Conservation (phyloP, 208 protist genomes). For the Crithidia brevicula region DNA sequence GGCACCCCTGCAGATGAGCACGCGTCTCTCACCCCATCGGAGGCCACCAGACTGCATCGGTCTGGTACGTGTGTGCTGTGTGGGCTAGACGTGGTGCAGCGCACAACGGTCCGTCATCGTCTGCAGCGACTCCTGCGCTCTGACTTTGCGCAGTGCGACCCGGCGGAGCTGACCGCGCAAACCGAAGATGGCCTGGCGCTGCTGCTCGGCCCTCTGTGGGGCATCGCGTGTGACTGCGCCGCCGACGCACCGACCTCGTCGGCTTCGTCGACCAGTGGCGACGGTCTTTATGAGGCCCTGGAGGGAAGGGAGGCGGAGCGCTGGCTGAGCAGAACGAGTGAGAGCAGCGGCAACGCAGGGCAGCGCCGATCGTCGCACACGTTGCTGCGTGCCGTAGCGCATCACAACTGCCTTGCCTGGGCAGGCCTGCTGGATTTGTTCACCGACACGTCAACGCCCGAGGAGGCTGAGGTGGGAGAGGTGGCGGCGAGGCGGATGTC, state of each 20-base stretch:
- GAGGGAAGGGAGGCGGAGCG: not conserved
- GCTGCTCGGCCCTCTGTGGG: slow-evolving; percentile 73
- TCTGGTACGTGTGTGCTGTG: slow-evolving; percentile 64
- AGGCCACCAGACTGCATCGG: slow-evolving; percentile 9
- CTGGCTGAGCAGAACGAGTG: not conserved
- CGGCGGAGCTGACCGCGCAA: slow-evolving; percentile 41
- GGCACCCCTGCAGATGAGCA: too few relatives aligned
- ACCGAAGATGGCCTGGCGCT: slow-evolving; percentile 53
- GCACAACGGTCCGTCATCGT: slow-evolving; percentile 44
- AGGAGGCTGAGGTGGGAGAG: not conserved
- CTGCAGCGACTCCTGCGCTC: slow-evolving; percentile 54
- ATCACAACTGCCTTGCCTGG: slow-evolving; percentile 87
- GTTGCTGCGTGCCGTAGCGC: slow-evolving; percentile 29
- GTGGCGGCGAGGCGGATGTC: not conserved
- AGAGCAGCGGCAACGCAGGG: too few relatives aligned
- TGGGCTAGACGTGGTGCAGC: slow-evolving; percentile 59
- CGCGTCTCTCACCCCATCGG: not conserved
- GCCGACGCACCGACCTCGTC: not conserved
- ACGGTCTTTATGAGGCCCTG: slow-evolving; percentile 5
- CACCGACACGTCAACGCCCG: slow-evolving; percentile 15
- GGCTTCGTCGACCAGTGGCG: not conserved
- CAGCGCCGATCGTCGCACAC: too few relatives aligned
- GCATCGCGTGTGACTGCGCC: slow-evolving; percentile 23
- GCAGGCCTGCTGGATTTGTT: slow-evolving; percentile 42
- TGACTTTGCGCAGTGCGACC: slow-evolving; percentile 43